Conservation (phyloP, 2,329 filamentous ascomycete genomes). For the Davidsoniella virescens region DNA sequence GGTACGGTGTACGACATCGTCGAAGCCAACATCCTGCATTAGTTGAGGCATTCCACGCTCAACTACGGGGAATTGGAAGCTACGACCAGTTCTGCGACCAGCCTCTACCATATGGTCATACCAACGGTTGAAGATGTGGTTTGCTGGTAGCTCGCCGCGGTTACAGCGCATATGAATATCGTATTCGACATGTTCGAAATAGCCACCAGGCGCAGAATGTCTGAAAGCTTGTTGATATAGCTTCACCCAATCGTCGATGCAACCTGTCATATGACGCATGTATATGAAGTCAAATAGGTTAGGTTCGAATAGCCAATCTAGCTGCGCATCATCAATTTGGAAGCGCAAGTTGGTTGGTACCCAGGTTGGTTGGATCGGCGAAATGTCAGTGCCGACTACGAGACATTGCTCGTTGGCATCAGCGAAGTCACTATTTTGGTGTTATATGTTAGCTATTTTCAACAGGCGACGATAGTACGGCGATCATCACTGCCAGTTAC, state of each 20-base stretch:
- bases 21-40: conserved; percentile 23
- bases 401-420: conserved; percentile 27
- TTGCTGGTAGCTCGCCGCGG: conserved; percentile 11
- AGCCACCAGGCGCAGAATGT: conserved; percentile 29
- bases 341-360: conserved; percentile 27
- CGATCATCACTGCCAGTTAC: too few species aligned
- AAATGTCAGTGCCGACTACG: conserved; percentile 37
- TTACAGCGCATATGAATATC: conserved; percentile 13
- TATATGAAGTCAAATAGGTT: conserved; percentile 43
- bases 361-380: conserved; percentile 38
- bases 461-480: not conserved
- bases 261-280: conserved; percentile 39
- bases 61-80: conserved; percentile 15
- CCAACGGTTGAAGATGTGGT: conserved; percentile 19
- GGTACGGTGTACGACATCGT: conserved; percentile 23
- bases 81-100: conserved; percentile 17
- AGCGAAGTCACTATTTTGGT: conserved; percentile 28
- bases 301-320: conserved; percentile 28
- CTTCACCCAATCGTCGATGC: conserved; percentile 37
- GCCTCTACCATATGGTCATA: conserved; percentile 17
- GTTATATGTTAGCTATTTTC: not conserved
- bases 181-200: conserved; percentile 19
- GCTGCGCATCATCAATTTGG: conserved; percentile 22
- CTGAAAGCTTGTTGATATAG: conserved; percentile 35
- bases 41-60: conserved; percentile 14